A percentile compares a stretch with the other conserved stretches of the same genome.
Evolutionary conservation across 2,329 filamentous ascomycete genomes (phyloP).

Genomic region (Verticillium albo-atrum): DNA sequence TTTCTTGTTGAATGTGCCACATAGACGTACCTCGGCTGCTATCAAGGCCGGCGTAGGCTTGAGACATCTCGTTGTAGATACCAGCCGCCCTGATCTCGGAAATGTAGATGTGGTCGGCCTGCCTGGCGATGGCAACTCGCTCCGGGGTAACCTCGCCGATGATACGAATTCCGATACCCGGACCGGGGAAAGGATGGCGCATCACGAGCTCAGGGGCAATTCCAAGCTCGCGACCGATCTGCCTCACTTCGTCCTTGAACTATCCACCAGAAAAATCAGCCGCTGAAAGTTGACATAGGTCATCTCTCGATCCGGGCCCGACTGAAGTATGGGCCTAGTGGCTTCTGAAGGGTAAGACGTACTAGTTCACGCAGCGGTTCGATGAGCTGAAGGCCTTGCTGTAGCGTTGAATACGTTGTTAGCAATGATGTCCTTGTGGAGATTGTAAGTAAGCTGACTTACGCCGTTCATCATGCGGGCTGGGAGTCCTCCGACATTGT

Average conservation of each 20-base stretch:
- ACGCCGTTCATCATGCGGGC: slow-evolving; percentile 24
- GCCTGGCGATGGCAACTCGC: slow-evolving; percentile 71
- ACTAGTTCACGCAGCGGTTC: slow-evolving; percentile 69
- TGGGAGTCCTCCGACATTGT: slow-evolving; percentile 40
- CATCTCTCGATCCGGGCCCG: no score
- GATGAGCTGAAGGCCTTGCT: slow-evolving; percentile 56
- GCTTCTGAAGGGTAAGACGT: background rate
- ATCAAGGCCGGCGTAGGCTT: background rate
- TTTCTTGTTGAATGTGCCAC: no score
- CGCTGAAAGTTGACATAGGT: no score
- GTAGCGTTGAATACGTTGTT: background rate
- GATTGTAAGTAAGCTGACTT: slow-evolving; percentile 8
- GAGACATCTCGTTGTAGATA: slow-evolving; percentile 56
- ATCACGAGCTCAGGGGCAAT: slow-evolving; percentile 56
- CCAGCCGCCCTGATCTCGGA: slow-evolving; percentile 68
- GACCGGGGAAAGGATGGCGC: slow-evolving; percentile 74
- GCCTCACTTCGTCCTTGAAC: slow-evolving; percentile 27
- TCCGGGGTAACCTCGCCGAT: slow-evolving; percentile 80
- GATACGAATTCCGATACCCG: slow-evolving; percentile 74
- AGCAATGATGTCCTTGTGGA: background rate
- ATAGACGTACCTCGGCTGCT: background rate
- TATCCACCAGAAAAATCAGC: background rate
- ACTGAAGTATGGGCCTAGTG: background rate
- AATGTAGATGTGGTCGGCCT: slow-evolving; percentile 77
- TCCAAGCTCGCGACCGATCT: slow-evolving; percentile 61